A percentile compares a stretch with the other conserved stretches of the same genome.
Evolutionary conservation across 805 yeast species (phyloP).

Genomic region (Saturnispora saitoi): DNA sequence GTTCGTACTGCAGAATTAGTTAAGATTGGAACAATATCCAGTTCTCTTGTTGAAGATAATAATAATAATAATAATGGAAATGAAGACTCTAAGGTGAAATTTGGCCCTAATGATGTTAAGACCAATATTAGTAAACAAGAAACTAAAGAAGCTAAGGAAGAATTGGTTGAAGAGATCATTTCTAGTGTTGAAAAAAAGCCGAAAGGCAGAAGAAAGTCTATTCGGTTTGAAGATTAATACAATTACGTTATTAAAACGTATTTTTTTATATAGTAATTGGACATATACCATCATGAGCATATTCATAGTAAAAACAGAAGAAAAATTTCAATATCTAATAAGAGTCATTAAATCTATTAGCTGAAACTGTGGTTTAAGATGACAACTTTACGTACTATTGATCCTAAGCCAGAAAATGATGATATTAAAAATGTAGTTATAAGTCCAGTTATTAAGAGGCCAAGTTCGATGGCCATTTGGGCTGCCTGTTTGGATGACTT

Average conservation of each 20-base stretch:
- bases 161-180: not conserved
- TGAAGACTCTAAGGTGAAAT: conserved; percentile 3
- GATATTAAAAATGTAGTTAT: not conserved
- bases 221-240: conserved; percentile 3
- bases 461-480: conserved; percentile 10
- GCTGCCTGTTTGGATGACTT: conserved; percentile 34
- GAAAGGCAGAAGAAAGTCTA: not conserved
- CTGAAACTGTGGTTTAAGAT: not conserved
- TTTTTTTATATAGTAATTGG: not conserved
- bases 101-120: not conserved
- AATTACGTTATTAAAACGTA: not conserved
- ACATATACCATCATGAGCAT: not conserved
- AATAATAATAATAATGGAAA: not conserved
- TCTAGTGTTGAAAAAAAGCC: not conserved
- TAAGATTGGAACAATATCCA: conserved; percentile 16
- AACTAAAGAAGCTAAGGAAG: not conserved
- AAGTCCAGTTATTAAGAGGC: not conserved
- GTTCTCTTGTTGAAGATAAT: not conserved
- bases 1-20: conserved; percentile 86
- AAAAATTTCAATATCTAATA: no score
- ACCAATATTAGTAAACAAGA: not conserved
- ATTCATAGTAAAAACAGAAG: no score
- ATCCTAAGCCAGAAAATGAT: conserved; percentile 1
- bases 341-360: no score
- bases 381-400: not conserved